Evolutionary conservation across 345 rosid genomes (phyloP).

Genomic region (Syzygium jambos): DNA sequence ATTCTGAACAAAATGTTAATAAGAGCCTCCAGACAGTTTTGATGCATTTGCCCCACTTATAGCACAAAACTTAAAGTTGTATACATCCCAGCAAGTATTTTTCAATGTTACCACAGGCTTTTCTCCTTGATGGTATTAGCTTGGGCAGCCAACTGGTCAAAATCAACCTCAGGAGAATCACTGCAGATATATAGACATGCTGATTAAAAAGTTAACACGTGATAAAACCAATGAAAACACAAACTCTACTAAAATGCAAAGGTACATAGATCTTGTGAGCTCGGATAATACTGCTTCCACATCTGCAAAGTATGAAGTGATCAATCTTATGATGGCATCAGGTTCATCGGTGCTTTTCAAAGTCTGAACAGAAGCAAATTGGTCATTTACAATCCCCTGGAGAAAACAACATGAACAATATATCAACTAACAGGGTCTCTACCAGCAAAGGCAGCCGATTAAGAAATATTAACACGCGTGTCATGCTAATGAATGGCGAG

Average conservation of each 20-base stretch:
- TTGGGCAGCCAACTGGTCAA: constrained; percentile 16
- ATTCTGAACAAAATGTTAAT: neutral
- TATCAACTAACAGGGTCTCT: neutral
- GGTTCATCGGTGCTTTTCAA: constrained; percentile 26
- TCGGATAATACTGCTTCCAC: constrained; percentile 27
- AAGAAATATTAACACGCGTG: neutral
- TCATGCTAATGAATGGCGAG: neutral
- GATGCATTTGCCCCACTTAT: neutral
- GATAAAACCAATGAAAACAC: neutral
- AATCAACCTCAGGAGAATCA: constrained; percentile 23
- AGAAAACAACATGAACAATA: neutral
- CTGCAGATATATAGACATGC: constrained; percentile 15
- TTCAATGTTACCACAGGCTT: constrained; percentile 30
- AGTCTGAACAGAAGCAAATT: constrained; percentile 19
- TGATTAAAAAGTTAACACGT: neutral
- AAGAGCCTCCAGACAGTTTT: neutral
- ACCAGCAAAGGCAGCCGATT: neutral
- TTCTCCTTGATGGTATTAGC: constrained; percentile 21
- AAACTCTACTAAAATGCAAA: neutral
- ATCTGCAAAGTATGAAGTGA: constrained; percentile 23
- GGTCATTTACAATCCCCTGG: constrained; percentile 33
- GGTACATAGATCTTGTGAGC: constrained; percentile 19
- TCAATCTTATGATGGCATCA: constrained; percentile 20
- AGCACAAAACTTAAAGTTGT: neutral
- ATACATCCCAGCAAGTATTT: neutral